These are phyloP conservation scores for Scytalidium lignicola DNA, from an alignment of 2,329 filamentous ascomycete species.

Conservation along the genomic window DNA sequence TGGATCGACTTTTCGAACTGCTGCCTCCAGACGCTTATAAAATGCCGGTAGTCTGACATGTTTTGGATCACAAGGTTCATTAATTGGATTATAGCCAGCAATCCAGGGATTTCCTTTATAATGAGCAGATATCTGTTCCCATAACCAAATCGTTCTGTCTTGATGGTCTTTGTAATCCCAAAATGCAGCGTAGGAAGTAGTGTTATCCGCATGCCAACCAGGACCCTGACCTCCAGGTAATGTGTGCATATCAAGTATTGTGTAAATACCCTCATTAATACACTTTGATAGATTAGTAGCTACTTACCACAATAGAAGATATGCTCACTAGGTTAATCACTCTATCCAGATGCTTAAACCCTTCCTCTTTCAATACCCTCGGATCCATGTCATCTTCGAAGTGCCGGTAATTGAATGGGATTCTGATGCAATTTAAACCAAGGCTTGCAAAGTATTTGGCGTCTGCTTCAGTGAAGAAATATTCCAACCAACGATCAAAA, in stretches of 20 bases:
- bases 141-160: conserved; percentile 43
- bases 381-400: conserved; percentile 44
- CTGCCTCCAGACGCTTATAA: conserved; percentile 41
- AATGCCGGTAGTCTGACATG: conserved; percentile 40
- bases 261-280: conserved; percentile 42
- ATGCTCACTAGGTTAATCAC: conserved; percentile 29
- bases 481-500: conserved; percentile 49
- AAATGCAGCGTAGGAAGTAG: conserved; percentile 39
- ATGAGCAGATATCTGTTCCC: conserved; percentile 39
- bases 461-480: conserved; percentile 53
- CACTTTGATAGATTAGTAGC: conserved; percentile 4
- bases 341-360: conserved; percentile 42
- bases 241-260: conserved; percentile 45
- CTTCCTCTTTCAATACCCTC: conserved; percentile 35
- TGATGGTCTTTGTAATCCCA: conserved; percentile 47
- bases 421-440: conserved; percentile 50
- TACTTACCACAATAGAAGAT: neutral
- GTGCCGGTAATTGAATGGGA: conserved; percentile 55
- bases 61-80: conserved; percentile 44
- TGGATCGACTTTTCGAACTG: conserved; percentile 39
- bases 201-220: conserved; percentile 46
- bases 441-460: conserved; percentile 49
- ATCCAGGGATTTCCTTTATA: conserved; percentile 41
- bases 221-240: conserved; percentile 44
- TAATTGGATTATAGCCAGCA: conserved; percentile 48